phyloP scores from a whole-genome alignment of 2,329 filamentous ascomycete genomes.

The Stylonectria norvegica region DNA sequence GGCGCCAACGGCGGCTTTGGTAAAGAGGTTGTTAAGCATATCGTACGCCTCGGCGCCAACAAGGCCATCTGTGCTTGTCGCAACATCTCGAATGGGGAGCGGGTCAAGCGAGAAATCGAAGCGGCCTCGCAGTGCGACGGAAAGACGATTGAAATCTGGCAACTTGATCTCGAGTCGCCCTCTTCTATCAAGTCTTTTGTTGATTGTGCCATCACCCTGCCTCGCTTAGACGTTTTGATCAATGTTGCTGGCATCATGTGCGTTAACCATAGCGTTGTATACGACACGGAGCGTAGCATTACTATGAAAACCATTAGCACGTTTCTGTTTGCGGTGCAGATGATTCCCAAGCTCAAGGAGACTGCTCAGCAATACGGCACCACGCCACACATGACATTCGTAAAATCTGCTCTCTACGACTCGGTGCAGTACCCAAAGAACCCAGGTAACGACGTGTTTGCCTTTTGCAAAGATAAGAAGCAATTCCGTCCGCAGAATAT shows the following conservation, averaged over 20 bases:
- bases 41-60: no score
- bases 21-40: no score
- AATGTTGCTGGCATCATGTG: background rate
- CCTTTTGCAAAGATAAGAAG: background rate
- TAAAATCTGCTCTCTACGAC: background rate
- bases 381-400: background rate
- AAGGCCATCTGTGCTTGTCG: no score
- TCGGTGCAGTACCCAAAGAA: background rate
- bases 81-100: no score
- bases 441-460: background rate
- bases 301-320: no score
- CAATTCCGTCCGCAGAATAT: background rate
- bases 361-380: background rate
- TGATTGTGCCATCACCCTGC: background rate
- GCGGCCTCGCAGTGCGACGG: no score
- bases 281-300: background rate
- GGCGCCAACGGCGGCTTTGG: no score
- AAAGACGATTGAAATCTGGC: no score
- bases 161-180: no score
- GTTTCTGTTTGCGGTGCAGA: no score
- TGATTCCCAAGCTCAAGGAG: background rate
- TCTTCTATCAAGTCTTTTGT: no score
- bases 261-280: background rate
- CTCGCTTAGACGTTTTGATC: background rate
- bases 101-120: no score